Conservation (phyloP, 179 eudicot genomes). For the Vitellaria paradoxa region DNA sequence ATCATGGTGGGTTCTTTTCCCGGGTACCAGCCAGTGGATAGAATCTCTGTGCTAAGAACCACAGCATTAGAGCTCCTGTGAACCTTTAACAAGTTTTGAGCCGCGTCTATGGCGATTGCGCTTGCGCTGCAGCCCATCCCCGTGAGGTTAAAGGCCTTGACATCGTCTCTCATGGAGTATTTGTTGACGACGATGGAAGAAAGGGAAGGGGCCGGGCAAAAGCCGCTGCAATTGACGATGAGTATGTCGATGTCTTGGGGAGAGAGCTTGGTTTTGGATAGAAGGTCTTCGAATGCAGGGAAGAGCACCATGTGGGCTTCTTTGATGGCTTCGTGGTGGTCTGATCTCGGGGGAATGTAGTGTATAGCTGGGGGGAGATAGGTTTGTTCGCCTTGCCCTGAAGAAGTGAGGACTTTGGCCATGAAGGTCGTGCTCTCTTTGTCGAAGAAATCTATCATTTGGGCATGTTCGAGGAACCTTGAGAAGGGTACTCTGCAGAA, state of each 20-base stretch:
- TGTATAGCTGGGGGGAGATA: slow-evolving; percentile 65
- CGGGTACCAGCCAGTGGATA: slow-evolving; percentile 69
- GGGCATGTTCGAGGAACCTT: slow-evolving; percentile 48
- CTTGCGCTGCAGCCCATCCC: slow-evolving; percentile 96
- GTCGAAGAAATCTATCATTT: slow-evolving; percentile 26
- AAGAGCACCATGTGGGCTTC: slow-evolving; percentile 68
- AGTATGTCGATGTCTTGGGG: slow-evolving; percentile 60
- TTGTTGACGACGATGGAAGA: slow-evolving; percentile 53
- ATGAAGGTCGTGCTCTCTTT: slow-evolving; percentile 46
- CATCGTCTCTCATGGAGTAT: slow-evolving; percentile 49
- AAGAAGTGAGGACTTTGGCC: slow-evolving; percentile 48
- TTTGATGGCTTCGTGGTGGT: slow-evolving; percentile 36
- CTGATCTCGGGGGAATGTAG: slow-evolving; percentile 58
- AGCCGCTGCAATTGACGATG: slow-evolving; percentile 72
- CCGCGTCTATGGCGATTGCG: slow-evolving; percentile 47
- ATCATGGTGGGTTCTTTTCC: slow-evolving; percentile 58
- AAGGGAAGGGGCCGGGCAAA: slow-evolving; percentile 69
- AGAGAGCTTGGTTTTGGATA: slow-evolving; percentile 41
- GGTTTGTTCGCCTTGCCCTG: slow-evolving; percentile 66
- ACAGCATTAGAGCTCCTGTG: slow-evolving; percentile 51
- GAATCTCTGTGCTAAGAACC: slow-evolving; percentile 69
- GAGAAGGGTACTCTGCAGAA: slow-evolving; percentile 58
- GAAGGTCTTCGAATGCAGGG: slow-evolving; percentile 55
- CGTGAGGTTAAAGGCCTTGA: slow-evolving; percentile 48
- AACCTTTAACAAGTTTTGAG: slow-evolving; percentile 39